phyloP scores from a whole-genome alignment of 2,329 filamentous ascomycete genomes.

The Zarea fungicola region DNA sequence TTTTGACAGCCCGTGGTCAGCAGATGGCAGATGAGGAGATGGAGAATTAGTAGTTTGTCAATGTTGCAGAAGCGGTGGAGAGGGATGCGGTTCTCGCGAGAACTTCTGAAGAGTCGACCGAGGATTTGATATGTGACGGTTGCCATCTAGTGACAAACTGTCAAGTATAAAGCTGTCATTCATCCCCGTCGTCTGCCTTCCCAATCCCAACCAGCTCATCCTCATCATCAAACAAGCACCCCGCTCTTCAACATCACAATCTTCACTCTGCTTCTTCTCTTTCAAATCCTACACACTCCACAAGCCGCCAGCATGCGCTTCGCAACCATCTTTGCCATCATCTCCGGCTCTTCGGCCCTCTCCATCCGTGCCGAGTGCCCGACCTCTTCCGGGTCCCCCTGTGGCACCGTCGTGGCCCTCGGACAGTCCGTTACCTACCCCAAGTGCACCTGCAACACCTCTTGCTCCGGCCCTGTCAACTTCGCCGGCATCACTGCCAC shows the following conservation, averaged over 20 bases:
- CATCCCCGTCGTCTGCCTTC: not conserved
- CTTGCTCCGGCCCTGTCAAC: conserved; percentile 1
- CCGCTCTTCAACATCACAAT: not conserved
- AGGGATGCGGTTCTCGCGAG: not conserved
- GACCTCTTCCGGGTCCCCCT: conserved; percentile 7
- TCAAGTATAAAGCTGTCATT: conserved; percentile 6
- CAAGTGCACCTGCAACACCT: conserved; percentile 3
- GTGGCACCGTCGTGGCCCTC: not conserved
- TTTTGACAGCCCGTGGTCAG: not conserved
- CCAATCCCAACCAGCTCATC: not conserved
- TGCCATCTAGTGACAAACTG: not conserved
- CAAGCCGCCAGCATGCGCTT: conserved; percentile 3
- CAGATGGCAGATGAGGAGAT: not conserved
- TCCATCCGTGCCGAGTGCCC: conserved; percentile 11
- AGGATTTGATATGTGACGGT: not conserved
- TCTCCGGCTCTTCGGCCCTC: conserved; percentile 9
- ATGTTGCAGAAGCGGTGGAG: conserved; percentile 1
- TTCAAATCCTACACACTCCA: not conserved
- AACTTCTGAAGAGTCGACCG: not conserved
- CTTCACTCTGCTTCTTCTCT: not conserved
- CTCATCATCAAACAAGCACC: not conserved
- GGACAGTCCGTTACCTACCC: conserved; percentile 6
- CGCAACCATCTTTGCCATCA: conserved; percentile 7
- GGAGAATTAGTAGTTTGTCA: not conserved
- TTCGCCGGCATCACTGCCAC: not conserved